Evolutionary conservation across 768 basidiomycete species (phyloP).

Genomic region (Sporobolomyces phaffii): DNA sequence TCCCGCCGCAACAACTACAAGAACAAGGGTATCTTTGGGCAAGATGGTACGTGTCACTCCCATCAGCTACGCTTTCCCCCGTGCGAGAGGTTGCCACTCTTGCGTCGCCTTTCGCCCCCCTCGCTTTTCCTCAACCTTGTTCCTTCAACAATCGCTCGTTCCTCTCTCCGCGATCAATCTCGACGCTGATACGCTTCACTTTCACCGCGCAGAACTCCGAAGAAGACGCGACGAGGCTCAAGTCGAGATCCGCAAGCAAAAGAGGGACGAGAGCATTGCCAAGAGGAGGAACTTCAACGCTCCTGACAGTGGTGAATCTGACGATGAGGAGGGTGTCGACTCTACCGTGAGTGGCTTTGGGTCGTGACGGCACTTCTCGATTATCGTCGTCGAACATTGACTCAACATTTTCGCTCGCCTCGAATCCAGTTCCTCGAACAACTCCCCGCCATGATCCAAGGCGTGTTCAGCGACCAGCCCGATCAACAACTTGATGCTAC

Average conservation of each 20-base stretch:
- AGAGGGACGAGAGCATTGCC: slow-evolving; percentile 96
- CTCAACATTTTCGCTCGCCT: slow-evolving; percentile 39
- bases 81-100: background rate
- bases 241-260: slow-evolving; percentile 96
- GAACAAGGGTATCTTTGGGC: slow-evolving; percentile 79
- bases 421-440: slow-evolving; percentile 53
- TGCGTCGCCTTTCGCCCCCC: no score
- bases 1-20: slow-evolving; percentile 62
- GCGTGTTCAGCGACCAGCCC: slow-evolving; percentile 83
- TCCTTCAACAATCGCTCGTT: background rate
- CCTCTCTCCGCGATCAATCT: no score
- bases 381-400: slow-evolving; percentile 51
- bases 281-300: slow-evolving; percentile 75
- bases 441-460: slow-evolving; percentile 65
- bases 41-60: slow-evolving; percentile 50
- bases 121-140: background rate
- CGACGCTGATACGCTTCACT: no score
- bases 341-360: slow-evolving; percentile 71
- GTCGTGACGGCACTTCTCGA: slow-evolving; percentile 52
- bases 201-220: slow-evolving; percentile 70
- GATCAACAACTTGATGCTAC: slow-evolving; percentile 94
- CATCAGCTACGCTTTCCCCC: background rate
- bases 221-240: slow-evolving; percentile 96
- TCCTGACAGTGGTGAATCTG: slow-evolving; percentile 71
- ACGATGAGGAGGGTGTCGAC: slow-evolving; percentile 68